These are phyloP conservation scores for Malania oleifera DNA, from an alignment of 164 flowering plant genomes.

Conservation along the genomic window DNA sequence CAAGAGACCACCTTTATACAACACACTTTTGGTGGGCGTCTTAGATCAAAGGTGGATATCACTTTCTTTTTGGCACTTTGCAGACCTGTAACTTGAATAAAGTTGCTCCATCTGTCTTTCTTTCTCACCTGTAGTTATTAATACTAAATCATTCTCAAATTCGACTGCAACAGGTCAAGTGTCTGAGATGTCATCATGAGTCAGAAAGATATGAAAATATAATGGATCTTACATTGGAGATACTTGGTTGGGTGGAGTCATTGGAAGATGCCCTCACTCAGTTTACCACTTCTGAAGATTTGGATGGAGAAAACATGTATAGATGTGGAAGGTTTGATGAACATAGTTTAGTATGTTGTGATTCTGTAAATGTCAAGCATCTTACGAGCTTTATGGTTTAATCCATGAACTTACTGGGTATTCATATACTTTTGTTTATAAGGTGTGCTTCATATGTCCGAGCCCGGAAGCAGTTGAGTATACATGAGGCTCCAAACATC, in stretches of 20 bases:
- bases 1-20: slow-evolving; percentile 89
- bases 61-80: not conserved
- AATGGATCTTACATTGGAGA: slow-evolving; percentile 92
- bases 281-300: slow-evolving; percentile 72
- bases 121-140: not conserved
- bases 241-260: slow-evolving; percentile 74
- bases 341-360: not conserved
- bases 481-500: slow-evolving; percentile 86
- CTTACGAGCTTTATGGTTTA: not conserved
- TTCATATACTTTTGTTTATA: slow-evolving; percentile 7
- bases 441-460: slow-evolving; percentile 83
- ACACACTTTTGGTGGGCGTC: slow-evolving; percentile 79
- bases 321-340: slow-evolving; percentile 70
- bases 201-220: slow-evolving; percentile 78
- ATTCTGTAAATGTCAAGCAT: not conserved
- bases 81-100: not conserved
- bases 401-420: not conserved
- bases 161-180: slow-evolving; percentile 51
- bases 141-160: not conserved
- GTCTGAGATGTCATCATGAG: slow-evolving; percentile 67
- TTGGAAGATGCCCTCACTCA: slow-evolving; percentile 83
- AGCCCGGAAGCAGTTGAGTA: slow-evolving; percentile 72
- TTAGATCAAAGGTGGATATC: slow-evolving; percentile 63
- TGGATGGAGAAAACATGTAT: slow-evolving; percentile 95
- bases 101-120: not conserved